phyloP scores from a whole-genome alignment of 768 basidiomycete species.

The Suillus subaureus region DNA sequence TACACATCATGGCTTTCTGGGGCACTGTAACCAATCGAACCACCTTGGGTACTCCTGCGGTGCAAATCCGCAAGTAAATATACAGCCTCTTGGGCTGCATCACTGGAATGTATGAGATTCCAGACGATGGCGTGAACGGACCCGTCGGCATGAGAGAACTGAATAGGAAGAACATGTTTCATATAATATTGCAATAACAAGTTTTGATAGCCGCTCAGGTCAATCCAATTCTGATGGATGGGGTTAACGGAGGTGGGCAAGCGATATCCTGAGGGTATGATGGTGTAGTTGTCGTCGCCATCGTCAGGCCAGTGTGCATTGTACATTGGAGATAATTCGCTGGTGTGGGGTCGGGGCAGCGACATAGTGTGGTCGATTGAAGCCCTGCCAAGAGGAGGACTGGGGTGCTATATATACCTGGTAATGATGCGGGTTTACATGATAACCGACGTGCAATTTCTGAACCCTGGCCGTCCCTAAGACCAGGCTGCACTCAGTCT shows the following conservation, averaged over 20 bases:
- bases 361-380: not conserved
- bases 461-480: not conserved
- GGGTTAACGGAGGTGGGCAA: constrained; percentile 16
- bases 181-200: constrained; percentile 49
- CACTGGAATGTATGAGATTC: constrained; percentile 47
- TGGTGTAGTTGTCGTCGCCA: constrained; percentile 18
- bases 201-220: constrained; percentile 21
- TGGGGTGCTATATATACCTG: not conserved
- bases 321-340: constrained; percentile 29
- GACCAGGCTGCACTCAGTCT: not conserved
- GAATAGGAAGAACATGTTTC: constrained; percentile 60
- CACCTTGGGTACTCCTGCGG: constrained; percentile 31
- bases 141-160: constrained; percentile 69
- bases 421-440: not conserved
- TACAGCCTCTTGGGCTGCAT: constrained; percentile 57
- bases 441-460: not conserved
- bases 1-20: constrained; percentile 27
- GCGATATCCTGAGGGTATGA: constrained; percentile 26
- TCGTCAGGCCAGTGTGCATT: constrained; percentile 15
- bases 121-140: constrained; percentile 50
- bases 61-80: constrained; percentile 68
- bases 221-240: constrained; percentile 15
- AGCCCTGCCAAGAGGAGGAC: too few relatives aligned
- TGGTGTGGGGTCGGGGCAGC: constrained; percentile 23
- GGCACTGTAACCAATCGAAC: constrained; percentile 21